Evolutionary conservation across 441 rosid genomes (phyloP), one percentile per base, ranked within the genome.

Genomic region (Brassica balearica): DNA sequence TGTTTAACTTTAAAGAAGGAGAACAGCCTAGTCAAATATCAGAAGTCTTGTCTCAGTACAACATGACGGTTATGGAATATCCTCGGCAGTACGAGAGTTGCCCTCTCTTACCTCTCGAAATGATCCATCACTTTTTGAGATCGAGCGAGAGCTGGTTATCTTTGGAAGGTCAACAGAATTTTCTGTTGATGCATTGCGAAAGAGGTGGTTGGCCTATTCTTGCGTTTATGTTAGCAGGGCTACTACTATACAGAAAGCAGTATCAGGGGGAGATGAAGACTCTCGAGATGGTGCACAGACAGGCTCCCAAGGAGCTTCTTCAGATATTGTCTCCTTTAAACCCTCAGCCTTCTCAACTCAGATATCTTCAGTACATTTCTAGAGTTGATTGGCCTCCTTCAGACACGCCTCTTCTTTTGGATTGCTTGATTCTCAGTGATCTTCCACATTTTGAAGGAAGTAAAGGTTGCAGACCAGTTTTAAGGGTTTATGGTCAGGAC

Each of bases 201-300:
- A 89, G 85, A 84, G 95, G 97, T 74, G 97, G 97, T 58, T 95
- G 97, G 98, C 97, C 97, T 23, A 90, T 92, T 67, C 97, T 95
- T 59, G 97, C 97, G 0, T 95, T 95, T 76, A 92, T 95, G 97
- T 90, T 95, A 71, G 91, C 98, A 1, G 96, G 97, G 66, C 96
- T 95, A 55, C 77, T 95, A 56, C 73, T 95, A 55, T 92, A 95
- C 77, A 82, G 90, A 67, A 91, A 88, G 65, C 97, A 95, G 86
- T 95, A 88, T 79, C 88, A 36, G 43, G 97, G 97, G 3, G 98
- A 95, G 91, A 90, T 78, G 82, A 93, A 93, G 90, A 95, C 98
- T 65, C 93, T 95, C 74, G 97, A 92, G 78, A 92, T 91, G 97
- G 93, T 95, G 72, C 91, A 91, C 81, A 91, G 85, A 87, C 98